phyloP scores from a whole-genome alignment of 1,284 basidiomycete species.

The Ceratobasidium sp. region DNA sequence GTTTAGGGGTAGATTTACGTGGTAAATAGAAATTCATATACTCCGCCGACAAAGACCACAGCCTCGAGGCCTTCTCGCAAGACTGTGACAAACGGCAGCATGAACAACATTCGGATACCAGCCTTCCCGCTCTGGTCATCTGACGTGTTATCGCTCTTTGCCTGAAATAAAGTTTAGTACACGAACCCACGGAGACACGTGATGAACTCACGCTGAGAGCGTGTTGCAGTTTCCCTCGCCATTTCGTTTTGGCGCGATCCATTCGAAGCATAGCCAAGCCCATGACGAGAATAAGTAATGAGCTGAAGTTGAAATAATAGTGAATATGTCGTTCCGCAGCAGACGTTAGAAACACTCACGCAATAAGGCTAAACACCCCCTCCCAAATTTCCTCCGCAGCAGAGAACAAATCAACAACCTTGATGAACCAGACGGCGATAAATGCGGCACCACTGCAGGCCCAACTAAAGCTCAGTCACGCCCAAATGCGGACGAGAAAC shows the following conservation, averaged over 20 bases:
- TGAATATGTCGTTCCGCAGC: background rate
- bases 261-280: constrained; percentile 80
- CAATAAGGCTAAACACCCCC: constrained; percentile 85
- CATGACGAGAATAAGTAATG: constrained; percentile 84
- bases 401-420: constrained; percentile 73
- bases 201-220: constrained; percentile 71
- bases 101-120: constrained; percentile 66
- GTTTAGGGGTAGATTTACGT: background rate
- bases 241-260: constrained; percentile 85
- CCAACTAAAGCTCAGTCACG: constrained; percentile 51
- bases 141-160: constrained; percentile 1
- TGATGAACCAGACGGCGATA: constrained; percentile 83
- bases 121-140: constrained; percentile 10
- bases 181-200: background rate
- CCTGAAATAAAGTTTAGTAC: background rate
- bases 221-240: constrained; percentile 84
- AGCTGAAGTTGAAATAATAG: constrained; percentile 44
- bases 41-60: constrained; percentile 91
- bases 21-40: constrained; percentile 48
- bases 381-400: constrained; percentile 69
- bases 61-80: constrained; percentile 92
- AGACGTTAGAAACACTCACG: constrained; percentile 52
- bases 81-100: constrained; percentile 88
- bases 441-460: constrained; percentile 67
- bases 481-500: constrained; percentile 54